Base-by-base conservation (phyloP, 345 rosid genomes). In the Mangifera indica region DNA sequence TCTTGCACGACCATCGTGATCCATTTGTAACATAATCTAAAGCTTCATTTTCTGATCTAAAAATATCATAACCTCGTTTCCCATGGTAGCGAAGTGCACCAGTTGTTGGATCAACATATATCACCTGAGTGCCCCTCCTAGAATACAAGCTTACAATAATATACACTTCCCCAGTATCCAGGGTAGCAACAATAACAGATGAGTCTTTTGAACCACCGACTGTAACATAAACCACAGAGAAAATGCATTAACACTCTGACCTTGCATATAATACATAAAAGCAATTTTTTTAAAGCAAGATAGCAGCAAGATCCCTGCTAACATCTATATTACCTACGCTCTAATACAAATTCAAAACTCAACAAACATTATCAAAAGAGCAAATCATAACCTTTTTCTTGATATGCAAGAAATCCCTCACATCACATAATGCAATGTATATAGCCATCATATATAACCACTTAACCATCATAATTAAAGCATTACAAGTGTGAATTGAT, bases 41-140 rank as follows among this genome's bases (percentile, higher is more conserved):
- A 71, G 99, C 98, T 85, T 92, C 93, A 63, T 88, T 83, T 81
- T 89, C 96, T 51, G 93, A 88, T 61, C 73, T 83, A 79, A 94
- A 92, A 70, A 78, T 78, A 59, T 92, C 98, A 60, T 81, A 66
- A 53, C 98, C 97, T 5, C 71, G 79, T 80, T 87, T 89, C 70
- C 92, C 97, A 63, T 77, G 76, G 82, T 89, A 89, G 34, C 84
- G 68, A 72, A 94, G 87, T 32, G 72, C 51, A 64, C 98, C 98
- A 32, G 93, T 92, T 1, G 97, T 92, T 24, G 98, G 98, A 74
- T 94, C 98, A 73, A 90, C 78, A 75, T 85, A 89, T 74, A 94
- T 86, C 73, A 90, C 87, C 63, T 92, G 98, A 60, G 98, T 90
- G 65, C 86, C 90, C 4, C 70, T 55, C 82, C 89, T 88, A 25